phyloP scores from a whole-genome alignment of 768 basidiomycete genomes.

The Nevesoporus exiguus region DNA sequence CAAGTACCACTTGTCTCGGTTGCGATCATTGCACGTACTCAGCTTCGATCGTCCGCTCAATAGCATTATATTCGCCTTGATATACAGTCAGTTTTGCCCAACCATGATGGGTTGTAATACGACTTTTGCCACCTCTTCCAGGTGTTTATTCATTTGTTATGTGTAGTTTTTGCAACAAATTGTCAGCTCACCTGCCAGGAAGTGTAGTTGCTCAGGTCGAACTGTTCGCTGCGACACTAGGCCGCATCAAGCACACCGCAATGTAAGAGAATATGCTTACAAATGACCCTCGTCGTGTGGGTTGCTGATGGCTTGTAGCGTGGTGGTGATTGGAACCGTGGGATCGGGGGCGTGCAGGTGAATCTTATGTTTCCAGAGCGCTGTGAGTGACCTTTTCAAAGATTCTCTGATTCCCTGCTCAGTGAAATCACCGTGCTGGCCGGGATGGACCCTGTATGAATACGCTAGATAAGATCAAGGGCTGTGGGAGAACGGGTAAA shows the following conservation, averaged over 20 bases:
- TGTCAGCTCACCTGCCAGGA: constrained; percentile 34
- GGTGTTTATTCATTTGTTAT: background rate
- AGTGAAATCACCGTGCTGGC: constrained; percentile 5
- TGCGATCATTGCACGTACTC: constrained; percentile 19
- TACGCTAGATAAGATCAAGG: background rate
- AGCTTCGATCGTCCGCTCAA: constrained; percentile 38
- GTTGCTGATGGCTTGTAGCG: constrained; percentile 43
- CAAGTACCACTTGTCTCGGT: background rate
- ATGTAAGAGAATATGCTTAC: constrained; percentile 24
- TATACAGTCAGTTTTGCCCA: constrained; percentile 50
- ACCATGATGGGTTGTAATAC: constrained; percentile 40
- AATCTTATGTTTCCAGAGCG: constrained; percentile 12
- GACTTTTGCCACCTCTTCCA: constrained; percentile 41
- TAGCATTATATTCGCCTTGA: constrained; percentile 46
- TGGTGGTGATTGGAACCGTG: constrained; percentile 41
- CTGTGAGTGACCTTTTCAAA: constrained; percentile 10
- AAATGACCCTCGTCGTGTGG: constrained; percentile 52
- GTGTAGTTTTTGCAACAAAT: background rate
- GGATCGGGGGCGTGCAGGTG: constrained; percentile 47
- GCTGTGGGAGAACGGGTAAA: too few relatives aligned
- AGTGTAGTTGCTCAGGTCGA: constrained; percentile 16
- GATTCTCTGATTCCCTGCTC: constrained; percentile 11
- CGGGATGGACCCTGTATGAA: constrained; percentile 6
- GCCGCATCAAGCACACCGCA: background rate
- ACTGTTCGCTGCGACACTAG: constrained; percentile 5